These are phyloP conservation scores for Capniomyces stellatus DNA, from an alignment of 371 early-diverging fungal species.

Conservation along the genomic window DNA sequence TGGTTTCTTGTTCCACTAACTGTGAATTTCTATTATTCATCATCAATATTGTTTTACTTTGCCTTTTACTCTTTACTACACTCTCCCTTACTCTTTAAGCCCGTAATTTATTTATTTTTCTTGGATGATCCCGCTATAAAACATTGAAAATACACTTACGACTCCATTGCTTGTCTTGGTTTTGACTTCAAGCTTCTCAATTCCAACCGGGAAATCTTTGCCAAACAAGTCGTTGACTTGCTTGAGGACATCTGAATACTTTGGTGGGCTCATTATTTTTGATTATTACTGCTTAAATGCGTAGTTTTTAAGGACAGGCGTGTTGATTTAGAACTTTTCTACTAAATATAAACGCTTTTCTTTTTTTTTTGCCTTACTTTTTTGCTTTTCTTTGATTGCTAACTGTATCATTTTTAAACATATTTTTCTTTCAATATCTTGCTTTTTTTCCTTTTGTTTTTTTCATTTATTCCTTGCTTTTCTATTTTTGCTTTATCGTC, in stretches of 20 bases:
- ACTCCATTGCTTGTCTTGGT: slow-evolving; percentile 85
- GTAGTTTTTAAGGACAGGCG: not conserved
- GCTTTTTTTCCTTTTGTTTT: not conserved
- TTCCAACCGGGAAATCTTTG: slow-evolving; percentile 91
- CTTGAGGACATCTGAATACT: slow-evolving; percentile 89
- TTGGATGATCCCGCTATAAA: no score
- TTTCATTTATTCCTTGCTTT: not conserved
- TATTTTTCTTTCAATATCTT: not conserved
- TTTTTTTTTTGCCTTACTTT: not conserved
- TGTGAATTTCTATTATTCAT: slow-evolving; percentile 54
- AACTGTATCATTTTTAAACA: not conserved
- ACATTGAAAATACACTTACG: slow-evolving; percentile 56
- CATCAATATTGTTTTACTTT: not conserved
- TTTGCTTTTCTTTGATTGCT: not conserved
- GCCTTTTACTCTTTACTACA: not conserved
- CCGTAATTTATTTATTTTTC: no score
- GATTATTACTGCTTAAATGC: not conserved
- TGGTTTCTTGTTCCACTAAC: slow-evolving; percentile 83
- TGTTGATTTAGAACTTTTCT: not conserved
- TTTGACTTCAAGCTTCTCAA: slow-evolving; percentile 92
- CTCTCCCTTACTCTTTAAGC: not conserved
- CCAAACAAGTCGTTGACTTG: slow-evolving; percentile 81
- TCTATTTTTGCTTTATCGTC: not conserved
- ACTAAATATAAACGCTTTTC: not conserved
- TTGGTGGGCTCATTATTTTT: slow-evolving; percentile 24